Base-by-base conservation (phyloP, 208 protist species). In the Crithidia sp. region DNA sequence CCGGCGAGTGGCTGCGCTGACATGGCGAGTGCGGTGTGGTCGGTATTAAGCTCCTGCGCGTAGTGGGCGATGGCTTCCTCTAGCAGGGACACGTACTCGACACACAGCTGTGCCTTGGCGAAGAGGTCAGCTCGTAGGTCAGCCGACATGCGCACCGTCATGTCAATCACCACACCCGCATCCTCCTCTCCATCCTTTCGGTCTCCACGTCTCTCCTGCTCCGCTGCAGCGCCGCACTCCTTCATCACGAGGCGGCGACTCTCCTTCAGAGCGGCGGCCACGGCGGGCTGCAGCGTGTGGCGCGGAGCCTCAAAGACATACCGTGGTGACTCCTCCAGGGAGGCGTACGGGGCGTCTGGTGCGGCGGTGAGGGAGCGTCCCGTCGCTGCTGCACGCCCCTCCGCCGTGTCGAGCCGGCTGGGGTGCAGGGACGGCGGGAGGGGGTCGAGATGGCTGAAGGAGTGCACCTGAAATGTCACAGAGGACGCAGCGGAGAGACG, bases 301-400 rank as follows among this genome's bases (percentile, higher is more conserved):
- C 90, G 90, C n/a, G 66, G 69, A 5, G 83, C 83, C 53, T 95
- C 87, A 36, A 95, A 61, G 5, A 95, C 80, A 63, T 91, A 92
- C 8, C 87, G 85, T n/a, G 81, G 59, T 9, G 74, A 67, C 37
- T 79, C 74, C 37, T 69, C 39, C 6, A 50, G 5, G 5, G 61
- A 70, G 44, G 47, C 54, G 67, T 71, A 74, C n/a, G 74, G 67
- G 2, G 62, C 74, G 44, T 79, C 74, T n/a, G 74, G 74, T 2
- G 74, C 8, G 13, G 65, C 74, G 44, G 67, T 79, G 53, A 79
- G 74, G 49, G 61, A 57, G 17, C 56, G 3, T 6, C 66, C 73
- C 4, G 52, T 16, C 19, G 14, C 40, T 54, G 28, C 57, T 8
- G 54, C 45, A 39, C n/a, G 13, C 17, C 74, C 60, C 67, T 37